Conservation (phyloP, 495 filamentous ascomycete genomes). For the Penicillium taxi region DNA sequence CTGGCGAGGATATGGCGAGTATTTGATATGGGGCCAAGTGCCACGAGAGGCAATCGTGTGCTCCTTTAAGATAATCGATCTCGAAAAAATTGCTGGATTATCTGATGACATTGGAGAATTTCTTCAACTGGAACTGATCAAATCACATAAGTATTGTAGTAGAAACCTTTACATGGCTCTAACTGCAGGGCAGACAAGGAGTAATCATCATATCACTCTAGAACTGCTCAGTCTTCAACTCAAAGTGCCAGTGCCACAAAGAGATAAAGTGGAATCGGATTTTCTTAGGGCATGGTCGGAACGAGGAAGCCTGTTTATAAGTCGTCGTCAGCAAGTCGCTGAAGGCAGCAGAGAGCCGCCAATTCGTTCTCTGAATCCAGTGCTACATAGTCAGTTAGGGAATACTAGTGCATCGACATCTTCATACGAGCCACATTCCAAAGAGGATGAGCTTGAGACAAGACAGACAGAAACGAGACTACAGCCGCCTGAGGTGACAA, state of each 20-base stretch:
- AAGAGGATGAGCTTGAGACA: too few species aligned
- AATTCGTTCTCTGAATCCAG: too few species aligned
- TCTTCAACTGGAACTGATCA: conserved; percentile 17
- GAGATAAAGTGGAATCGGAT: background rate
- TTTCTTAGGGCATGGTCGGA: background rate
- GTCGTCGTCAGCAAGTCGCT: too few species aligned
- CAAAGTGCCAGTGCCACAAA: background rate
- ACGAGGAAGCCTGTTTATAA: too few species aligned
- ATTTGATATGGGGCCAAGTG: conserved; percentile 25
- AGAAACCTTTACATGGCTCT: background rate
- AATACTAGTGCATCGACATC: too few species aligned
- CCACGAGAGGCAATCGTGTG: conserved; percentile 19
- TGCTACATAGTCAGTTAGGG: too few species aligned
- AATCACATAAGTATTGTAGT: background rate
- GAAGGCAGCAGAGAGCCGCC: too few species aligned
- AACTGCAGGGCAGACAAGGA: background rate
- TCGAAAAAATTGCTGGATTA: conserved; percentile 12
- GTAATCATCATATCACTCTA: background rate
- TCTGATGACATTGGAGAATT: conserved; percentile 15
- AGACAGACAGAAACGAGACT: too few species aligned
- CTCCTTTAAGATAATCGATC: conserved; percentile 13
- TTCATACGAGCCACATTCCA: too few species aligned
- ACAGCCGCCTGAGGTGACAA: too few species aligned
- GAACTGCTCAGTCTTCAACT: conserved; percentile 1
- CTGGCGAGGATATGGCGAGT: conserved; percentile 30